phyloP scores from a whole-genome alignment of 352 stramenopile species.

The Phytophthora citricola region DNA sequence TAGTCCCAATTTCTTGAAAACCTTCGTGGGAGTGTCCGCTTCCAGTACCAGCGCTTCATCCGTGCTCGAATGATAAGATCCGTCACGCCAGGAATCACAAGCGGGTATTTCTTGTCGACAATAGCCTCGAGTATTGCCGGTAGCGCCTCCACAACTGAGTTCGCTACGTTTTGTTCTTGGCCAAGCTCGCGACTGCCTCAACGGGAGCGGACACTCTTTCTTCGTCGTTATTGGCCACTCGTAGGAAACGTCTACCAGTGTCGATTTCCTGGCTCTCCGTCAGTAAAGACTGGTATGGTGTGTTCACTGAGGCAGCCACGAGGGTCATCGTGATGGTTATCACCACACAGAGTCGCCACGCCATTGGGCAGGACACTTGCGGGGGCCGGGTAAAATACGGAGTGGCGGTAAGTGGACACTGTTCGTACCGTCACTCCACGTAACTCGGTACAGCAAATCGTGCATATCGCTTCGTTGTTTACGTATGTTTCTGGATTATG shows the following conservation, averaged over 20 bases:
- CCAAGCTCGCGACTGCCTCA: not conserved
- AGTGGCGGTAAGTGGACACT: not conserved
- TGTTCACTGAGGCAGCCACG: not conserved
- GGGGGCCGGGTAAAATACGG: not conserved
- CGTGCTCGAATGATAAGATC: not conserved
- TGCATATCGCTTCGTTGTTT: no score
- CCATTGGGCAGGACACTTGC: not conserved
- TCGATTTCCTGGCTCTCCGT: not conserved
- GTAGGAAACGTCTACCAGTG: not conserved
- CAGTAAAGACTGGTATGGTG: not conserved
- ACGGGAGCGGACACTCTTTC: not conserved
- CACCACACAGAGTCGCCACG: not conserved
- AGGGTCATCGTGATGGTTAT: not conserved
- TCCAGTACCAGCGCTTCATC: not conserved
- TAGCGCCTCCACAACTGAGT: not conserved
- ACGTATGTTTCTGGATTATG: no score
- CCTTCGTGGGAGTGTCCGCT: not conserved
- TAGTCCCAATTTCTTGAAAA: constrained; percentile 6
- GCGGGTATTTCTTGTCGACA: constrained; percentile 6
- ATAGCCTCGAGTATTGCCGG: not conserved
- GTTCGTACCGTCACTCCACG: no score
- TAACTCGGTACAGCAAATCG: no score
- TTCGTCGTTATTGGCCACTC: not conserved
- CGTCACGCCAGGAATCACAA: constrained; percentile 1
- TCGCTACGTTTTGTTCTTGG: constrained; percentile 1